phyloP scores from a whole-genome alignment of 495 filamentous ascomycete species.

The Platismatia glauca region DNA sequence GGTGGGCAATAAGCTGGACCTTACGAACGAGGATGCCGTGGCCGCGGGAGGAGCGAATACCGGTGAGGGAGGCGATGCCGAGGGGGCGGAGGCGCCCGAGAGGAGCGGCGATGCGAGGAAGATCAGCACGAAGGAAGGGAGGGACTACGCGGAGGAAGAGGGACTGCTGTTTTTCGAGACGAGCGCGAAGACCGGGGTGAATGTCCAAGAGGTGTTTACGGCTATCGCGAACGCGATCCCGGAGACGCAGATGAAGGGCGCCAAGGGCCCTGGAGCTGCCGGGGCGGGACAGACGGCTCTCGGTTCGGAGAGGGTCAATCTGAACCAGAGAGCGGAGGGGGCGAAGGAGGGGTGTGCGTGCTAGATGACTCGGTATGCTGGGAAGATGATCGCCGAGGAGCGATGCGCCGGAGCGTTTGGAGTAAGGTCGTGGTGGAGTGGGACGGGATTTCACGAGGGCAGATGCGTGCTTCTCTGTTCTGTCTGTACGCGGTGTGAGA shows the following conservation, averaged over 20 bases:
- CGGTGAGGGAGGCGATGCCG: slow-evolving; percentile 32
- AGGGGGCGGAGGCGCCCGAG: slow-evolving; percentile 44
- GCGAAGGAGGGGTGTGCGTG: slow-evolving; percentile 93
- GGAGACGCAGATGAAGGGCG: slow-evolving; percentile 86
- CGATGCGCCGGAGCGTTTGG: neutral
- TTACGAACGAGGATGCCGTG: slow-evolving; percentile 48
- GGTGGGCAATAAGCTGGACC: slow-evolving; percentile 95
- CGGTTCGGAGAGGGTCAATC: slow-evolving; percentile 55
- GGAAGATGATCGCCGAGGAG: neutral
- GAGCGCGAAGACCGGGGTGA: slow-evolving; percentile 88
- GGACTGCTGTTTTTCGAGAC: slow-evolving; percentile 93
- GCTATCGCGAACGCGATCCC: slow-evolving; percentile 98
- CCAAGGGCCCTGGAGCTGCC: slow-evolving; percentile 54
- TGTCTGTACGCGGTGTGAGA: neutral
- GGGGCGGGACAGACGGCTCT: slow-evolving; percentile 32
- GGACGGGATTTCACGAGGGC: neutral
- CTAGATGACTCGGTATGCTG: slow-evolving; percentile 29
- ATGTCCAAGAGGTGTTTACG: slow-evolving; percentile 92
- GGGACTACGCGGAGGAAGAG: slow-evolving; percentile 89
- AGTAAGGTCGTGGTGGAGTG: neutral
- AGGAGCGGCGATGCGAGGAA: slow-evolving; percentile 70
- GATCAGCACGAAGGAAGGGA: slow-evolving; percentile 79
- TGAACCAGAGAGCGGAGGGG: slow-evolving; percentile 41
- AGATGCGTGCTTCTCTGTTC: neutral
- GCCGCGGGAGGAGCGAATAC: slow-evolving; percentile 11